A percentile compares a stretch with the other conserved stretches of the same genome.
Conservation (phyloP, 495 filamentous ascomycete species). For the Margaritispora aquatica region DNA sequence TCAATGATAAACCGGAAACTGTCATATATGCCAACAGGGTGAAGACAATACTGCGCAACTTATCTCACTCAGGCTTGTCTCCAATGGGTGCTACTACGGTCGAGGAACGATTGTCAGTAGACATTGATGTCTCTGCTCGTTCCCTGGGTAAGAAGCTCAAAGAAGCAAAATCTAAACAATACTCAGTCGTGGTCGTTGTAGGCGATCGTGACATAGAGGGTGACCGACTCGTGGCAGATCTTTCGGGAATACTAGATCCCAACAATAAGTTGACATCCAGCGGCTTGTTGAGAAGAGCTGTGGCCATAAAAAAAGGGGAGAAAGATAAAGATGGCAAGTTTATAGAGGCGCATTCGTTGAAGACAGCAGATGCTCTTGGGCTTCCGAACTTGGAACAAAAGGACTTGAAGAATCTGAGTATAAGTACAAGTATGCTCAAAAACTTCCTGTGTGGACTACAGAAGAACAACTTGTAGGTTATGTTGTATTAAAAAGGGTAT, state of each 20-base stretch:
- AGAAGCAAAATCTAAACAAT: conserved; percentile 66
- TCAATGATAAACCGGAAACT: conserved; percentile 58
- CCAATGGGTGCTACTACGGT: conserved; percentile 15
- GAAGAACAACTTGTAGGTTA: neutral
- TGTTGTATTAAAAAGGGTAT: neutral
- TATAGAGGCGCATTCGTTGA: neutral
- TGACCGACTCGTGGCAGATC: conserved; percentile 13
- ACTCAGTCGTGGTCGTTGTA: conserved; percentile 68
- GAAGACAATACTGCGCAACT: conserved; percentile 27
- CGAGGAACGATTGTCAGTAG: conserved; percentile 50
- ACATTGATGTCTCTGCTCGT: conserved; percentile 61
- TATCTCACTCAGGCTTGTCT: neutral
- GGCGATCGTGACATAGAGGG: conserved; percentile 47
- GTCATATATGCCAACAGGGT: conserved; percentile 49
- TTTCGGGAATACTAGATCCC: conserved; percentile 15
- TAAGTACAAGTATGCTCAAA: neutral
- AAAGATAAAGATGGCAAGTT: neutral
- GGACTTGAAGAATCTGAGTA: conserved; percentile 2
- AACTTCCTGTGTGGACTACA: neutral
- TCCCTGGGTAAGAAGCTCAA: conserved; percentile 62
- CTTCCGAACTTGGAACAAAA: neutral
- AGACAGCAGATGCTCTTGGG: neutral
- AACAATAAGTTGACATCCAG: neutral
- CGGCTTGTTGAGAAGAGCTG: neutral
- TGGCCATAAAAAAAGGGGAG: neutral